Evolutionary conservation across 1,284 basidiomycete species (phyloP), one percentile per base, ranked within the genome.

Genomic region (Trametes hirsuta): DNA sequence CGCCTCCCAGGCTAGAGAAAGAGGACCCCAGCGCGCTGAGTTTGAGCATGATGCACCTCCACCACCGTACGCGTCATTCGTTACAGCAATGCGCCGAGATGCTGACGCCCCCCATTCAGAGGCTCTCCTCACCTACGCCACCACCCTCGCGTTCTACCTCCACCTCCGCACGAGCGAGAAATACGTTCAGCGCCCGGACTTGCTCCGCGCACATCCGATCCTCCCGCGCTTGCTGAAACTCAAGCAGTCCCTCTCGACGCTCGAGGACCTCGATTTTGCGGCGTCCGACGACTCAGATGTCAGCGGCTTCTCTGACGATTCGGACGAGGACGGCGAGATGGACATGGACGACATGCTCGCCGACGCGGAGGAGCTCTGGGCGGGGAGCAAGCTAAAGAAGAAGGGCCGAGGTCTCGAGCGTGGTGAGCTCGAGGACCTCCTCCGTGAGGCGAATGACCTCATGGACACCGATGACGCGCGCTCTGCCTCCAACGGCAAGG

Each of bases 141-240:
- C 95, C 1, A 91, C 89, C 1, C 87, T 98, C 47, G 91, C 95
- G 0, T 98, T 96, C 79, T 98, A 97, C 78, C 81, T 99, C 52
- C 88, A 96, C 73, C 82, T 99, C 25, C 87, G 93, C 14, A 80
- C 91, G 21, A 84, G 83, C 53, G 78, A 84, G 44, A 83, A 88
- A 76, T 84, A 91, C 72, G 74, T 81, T 42, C 73, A 80, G 65
- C 77, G 83, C 15, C 90, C 91, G 1, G 81, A 89, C 34, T 76
- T 83, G 37, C 83, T 96, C 40, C 81, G 86, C 64, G 76, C 81
- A 0, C 91, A 95, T 71, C 93, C 94, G 0, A 87, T 98, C 66
- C 80, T 98, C 64, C 76, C 80, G 24, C 91, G 96, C 12, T 84
- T 99, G 8, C 81, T 97, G 36, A 84, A 88, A 25, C 86, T 99